Base-by-base conservation (phyloP, 805 yeast genomes). In the Brettanomyces sp. region DNA sequence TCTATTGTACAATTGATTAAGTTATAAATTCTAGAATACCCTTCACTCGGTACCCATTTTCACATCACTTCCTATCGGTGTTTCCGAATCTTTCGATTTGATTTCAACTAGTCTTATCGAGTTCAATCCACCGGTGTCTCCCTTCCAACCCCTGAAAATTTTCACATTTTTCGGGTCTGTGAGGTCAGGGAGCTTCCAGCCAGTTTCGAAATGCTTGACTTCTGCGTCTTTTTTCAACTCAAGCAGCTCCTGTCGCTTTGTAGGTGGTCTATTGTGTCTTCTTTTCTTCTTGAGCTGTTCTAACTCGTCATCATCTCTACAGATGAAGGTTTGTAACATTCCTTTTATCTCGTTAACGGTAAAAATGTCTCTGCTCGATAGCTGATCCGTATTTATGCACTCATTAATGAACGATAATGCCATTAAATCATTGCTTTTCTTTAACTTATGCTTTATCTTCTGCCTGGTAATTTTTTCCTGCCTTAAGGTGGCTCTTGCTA, bases 181-280 rank as follows among this genome's bases (percentile, higher is more conserved):
- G 50, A 91, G 62, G 61, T 88, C 89, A 1, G 96, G 96, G 4
- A 83, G 69, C 42, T 70, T 67, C 64, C 72, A 65, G 0, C 99
- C 99, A 0, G 86, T 72, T 21, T 64, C 68, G 55, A 75, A 88
- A 47, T 83, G 78, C 37, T 76, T 74, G 36, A 57, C 44, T 47
- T 90, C 97, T 42, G 72, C 66, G 45, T 82, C 79, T 41, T 71
- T 70, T 56, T 76, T 76, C 52, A 74, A 76, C 54, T 85, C 83
- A 47, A 89, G 62, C 22, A 76, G 56, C 52, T 79, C 80, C 56
- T 87, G 95, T 58, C 79, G 79, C 49, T 75, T 76, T 5, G 85
- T 65, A 14, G 85, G 74, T 8, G 99, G 96, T 66, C 98, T 76
- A 14, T 95, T 95, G n/a, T 89, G 79, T 59, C 95, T 77, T 69